Percentiles rank a stretch among this genome's conserved stretches.
Evolutionary conservation across 176 grass and related monocot species (phyloP).

Genomic region (Rhynchospora tenuis): DNA sequence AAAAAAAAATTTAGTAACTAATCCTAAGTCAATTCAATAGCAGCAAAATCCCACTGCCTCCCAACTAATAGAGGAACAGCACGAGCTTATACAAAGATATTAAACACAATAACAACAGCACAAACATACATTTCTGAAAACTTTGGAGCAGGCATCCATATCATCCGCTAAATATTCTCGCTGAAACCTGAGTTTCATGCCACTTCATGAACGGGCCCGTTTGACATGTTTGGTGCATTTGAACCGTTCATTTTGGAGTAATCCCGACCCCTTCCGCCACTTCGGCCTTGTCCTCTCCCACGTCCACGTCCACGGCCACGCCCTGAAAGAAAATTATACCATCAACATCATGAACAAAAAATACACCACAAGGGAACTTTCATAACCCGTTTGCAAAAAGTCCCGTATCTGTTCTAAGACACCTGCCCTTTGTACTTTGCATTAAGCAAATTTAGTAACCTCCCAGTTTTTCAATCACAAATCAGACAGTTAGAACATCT

Average conservation of each 20-base stretch:
- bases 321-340: slow-evolving; percentile 19
- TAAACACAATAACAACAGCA: slow-evolving; percentile 51
- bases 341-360: slow-evolving; percentile 1
- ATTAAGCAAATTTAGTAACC: not conserved
- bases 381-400: not conserved
- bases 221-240: slow-evolving; percentile 1
- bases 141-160: slow-evolving; percentile 80
- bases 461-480: not conserved
- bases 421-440: not conserved
- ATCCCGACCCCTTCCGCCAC: slow-evolving; percentile 35
- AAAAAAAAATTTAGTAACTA: slow-evolving; percentile 39
- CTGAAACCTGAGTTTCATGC: not conserved
- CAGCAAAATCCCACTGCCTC: slow-evolving; percentile 52
- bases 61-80: slow-evolving; percentile 36
- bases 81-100: slow-evolving; percentile 61
- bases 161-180: slow-evolving; percentile 12
- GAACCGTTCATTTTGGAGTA: slow-evolving; percentile 30
- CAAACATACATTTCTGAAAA: slow-evolving; percentile 54
- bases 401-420: too few species aligned
- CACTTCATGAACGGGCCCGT: not conserved
- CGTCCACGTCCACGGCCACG: slow-evolving; percentile 45
- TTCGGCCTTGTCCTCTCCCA: slow-evolving; percentile 48
- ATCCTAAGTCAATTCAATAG: slow-evolving; percentile 41
- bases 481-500: not conserved
- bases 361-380: not conserved